phyloP scores from a whole-genome alignment of 1,284 basidiomycete species.

The Porodaedalea pini region DNA sequence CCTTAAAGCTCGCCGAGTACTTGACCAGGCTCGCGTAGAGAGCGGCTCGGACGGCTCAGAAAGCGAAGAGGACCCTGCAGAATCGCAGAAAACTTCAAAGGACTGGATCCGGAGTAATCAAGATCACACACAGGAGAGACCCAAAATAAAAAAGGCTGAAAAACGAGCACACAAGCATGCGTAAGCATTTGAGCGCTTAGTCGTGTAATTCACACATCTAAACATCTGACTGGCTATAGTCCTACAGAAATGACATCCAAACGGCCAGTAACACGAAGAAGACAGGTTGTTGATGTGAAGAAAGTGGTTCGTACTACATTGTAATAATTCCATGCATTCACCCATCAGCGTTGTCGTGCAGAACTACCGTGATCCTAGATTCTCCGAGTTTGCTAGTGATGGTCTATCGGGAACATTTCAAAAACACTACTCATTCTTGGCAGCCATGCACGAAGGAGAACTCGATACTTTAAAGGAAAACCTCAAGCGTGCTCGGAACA shows the following conservation, averaged over 20 bases:
- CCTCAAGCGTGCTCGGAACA: constrained; percentile 65
- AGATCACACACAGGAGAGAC: constrained; percentile 24
- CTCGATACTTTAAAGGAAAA: constrained; percentile 63
- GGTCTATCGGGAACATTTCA: constrained; percentile 69
- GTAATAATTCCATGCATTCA: not conserved
- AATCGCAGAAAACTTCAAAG: constrained; percentile 23
- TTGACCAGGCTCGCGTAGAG: constrained; percentile 39
- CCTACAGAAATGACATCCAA: constrained; percentile 86
- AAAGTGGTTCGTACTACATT: constrained; percentile 48
- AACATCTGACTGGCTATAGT: constrained; percentile 37
- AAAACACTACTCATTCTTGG: constrained; percentile 77
- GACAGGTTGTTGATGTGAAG: constrained; percentile 72
- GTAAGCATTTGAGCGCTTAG: constrained; percentile 44
- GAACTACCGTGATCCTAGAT: constrained; percentile 87
- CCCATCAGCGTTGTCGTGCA: constrained; percentile 29
- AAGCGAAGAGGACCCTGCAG: constrained; percentile 31
- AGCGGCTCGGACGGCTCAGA: constrained; percentile 33
- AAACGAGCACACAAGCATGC: constrained; percentile 86
- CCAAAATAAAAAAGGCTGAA: constrained; percentile 34
- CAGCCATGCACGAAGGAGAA: constrained; percentile 66
- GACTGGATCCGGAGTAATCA: constrained; percentile 18
- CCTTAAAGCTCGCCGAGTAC: constrained; percentile 58
- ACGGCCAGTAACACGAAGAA: constrained; percentile 75
- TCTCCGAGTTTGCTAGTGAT: constrained; percentile 73
- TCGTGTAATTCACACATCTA: constrained; percentile 5